Evolutionary conservation across 495 filamentous ascomycete species (phyloP), one percentile per base, ranked within the genome.

Genomic region (Neurospora discreta): DNA sequence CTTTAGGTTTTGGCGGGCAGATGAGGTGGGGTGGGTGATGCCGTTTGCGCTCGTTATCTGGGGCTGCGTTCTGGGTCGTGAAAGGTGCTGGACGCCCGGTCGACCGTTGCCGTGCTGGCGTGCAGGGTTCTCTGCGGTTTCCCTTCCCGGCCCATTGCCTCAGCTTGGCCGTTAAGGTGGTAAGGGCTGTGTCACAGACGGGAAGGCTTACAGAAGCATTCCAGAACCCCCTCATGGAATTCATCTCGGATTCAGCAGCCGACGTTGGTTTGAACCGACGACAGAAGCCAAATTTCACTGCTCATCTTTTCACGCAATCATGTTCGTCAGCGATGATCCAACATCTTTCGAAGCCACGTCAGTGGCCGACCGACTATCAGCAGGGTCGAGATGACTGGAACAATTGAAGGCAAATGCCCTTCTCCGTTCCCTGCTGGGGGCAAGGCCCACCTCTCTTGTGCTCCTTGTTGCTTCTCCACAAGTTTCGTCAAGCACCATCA

Each of bases 11-110:
- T 65, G 52, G 52, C 52, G 73, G 71, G 73, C 46, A 72, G 76
- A 77, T 80, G 78, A 72, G 76, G 78, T 80, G 78, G 78, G 78
- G 78, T 78, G 77, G 52, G 26, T 65, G 52, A 65, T 33, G 52
- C 52, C 52, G 72, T 70, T 78, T 42, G 52, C 52, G 52, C 52
- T 65, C 52, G 52, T 65, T 65, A 65, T 36, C 52, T 33, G 52
- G 26, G 52, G n/a, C n/a, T n/a, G n/a, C n/a, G n/a, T 65, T 65
- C 26, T 65, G 52, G 52, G 52, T 60, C 26, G 26, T 60, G 52
- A 65, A 65, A 65, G 52, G 52, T 33, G 52, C 52, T 65, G 52
- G 52, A 36, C 52, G n/a, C n/a, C n/a, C n/a, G 52, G 52, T 65
- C 15, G 52, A 65, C 52, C 52, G 52, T 65, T 65, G 26, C 52